These are phyloP conservation scores for Cyclanthera cordifolia DNA, from an alignment of 306 rosid genomes.

Conservation along the genomic window DNA sequence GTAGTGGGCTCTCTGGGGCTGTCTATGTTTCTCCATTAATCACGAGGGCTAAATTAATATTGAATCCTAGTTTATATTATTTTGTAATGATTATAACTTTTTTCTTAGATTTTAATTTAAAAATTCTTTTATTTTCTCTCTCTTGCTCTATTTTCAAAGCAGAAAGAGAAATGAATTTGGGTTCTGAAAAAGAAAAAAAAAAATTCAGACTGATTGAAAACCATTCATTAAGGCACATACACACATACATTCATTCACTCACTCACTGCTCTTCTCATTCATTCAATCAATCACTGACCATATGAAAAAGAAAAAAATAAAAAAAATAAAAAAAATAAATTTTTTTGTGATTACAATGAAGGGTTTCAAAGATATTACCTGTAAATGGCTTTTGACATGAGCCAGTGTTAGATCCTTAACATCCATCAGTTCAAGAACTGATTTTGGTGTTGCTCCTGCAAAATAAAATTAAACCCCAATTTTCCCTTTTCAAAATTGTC, in stretches of 20 bases:
- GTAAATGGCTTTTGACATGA: constrained; percentile 95
- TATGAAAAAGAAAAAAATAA: background rate
- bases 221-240: constrained; percentile 5
- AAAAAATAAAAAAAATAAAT: no score
- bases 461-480: background rate
- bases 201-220: constrained; percentile 4
- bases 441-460: constrained; percentile 88
- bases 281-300: constrained; percentile 16
- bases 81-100: constrained; percentile 60
- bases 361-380: constrained; percentile 29
- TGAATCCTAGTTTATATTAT: constrained; percentile 39
- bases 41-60: constrained; percentile 57
- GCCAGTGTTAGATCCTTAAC: constrained; percentile 93
- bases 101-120: constrained; percentile 4
- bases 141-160: background rate
- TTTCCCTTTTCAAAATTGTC: background rate
- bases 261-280: constrained; percentile 9
- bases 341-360: background rate
- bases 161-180: constrained; percentile 1
- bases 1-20: constrained; percentile 15
- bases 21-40: constrained; percentile 39
- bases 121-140: background rate
- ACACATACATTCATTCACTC: background rate
- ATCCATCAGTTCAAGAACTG: constrained; percentile 96
- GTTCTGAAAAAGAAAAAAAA: background rate